Percentiles rank a stretch among this genome's conserved stretches.
These are phyloP conservation scores for Linum usitatissimum DNA, from an alignment of 345 rosid species.

Conservation along the genomic window DNA sequence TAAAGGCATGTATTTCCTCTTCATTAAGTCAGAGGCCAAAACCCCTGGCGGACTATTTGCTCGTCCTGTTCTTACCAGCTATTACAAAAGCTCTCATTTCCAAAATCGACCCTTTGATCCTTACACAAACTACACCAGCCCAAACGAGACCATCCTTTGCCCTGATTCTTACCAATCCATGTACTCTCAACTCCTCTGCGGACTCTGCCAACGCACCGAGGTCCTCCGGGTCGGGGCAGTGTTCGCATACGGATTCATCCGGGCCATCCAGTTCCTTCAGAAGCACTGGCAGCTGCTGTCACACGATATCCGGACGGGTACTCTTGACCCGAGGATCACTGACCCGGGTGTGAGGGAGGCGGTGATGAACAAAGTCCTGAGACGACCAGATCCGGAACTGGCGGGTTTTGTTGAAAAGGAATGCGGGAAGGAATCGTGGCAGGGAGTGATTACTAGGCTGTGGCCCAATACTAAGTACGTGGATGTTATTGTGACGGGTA, in stretches of 20 bases:
- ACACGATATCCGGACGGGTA: constrained; percentile 33
- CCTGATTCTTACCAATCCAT: constrained; percentile 45
- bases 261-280: constrained; percentile 45
- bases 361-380: constrained; percentile 22
- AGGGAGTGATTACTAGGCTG: constrained; percentile 39
- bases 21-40: constrained; percentile 46
- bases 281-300: constrained; percentile 36
- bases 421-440: constrained; percentile 35
- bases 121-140: constrained; percentile 47
- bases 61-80: constrained; percentile 53
- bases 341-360: constrained; percentile 33
- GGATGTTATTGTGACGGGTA: constrained; percentile 96
- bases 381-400: constrained; percentile 30
- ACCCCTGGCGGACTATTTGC: constrained; percentile 49
- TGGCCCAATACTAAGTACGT: constrained; percentile 51
- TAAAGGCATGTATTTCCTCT: constrained; percentile 51
- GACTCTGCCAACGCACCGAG: constrained; percentile 34
- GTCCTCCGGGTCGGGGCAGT: constrained; percentile 52
- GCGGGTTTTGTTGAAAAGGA: constrained; percentile 35
- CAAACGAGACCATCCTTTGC: constrained; percentile 46
- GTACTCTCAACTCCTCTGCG: constrained; percentile 54
- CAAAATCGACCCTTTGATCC: constrained; percentile 38
- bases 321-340: constrained; percentile 27
- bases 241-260: constrained; percentile 49
- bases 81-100: constrained; percentile 45